Evolutionary conservation across 148 eudicot species (phyloP).

Genomic region (Nyssa sinensis): DNA sequence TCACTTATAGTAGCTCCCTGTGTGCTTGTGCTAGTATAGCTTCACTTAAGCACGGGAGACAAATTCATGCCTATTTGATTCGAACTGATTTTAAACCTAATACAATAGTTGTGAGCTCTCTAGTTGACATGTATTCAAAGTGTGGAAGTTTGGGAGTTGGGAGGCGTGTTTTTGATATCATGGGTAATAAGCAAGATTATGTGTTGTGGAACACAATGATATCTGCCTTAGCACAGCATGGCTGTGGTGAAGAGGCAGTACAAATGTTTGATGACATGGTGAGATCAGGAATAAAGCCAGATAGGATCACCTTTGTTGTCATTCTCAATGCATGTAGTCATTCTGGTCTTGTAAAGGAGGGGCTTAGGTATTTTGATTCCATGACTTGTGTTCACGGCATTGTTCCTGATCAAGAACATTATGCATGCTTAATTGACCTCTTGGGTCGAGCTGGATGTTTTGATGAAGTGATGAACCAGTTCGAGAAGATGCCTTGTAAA

Average conservation of each 20-base stretch:
- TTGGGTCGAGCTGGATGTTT: slow-evolving; percentile 67
- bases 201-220: slow-evolving; percentile 72
- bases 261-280: slow-evolving; percentile 52
- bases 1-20: slow-evolving; percentile 63
- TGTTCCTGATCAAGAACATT: slow-evolving; percentile 69
- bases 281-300: slow-evolving; percentile 45
- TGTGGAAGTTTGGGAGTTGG: slow-evolving; percentile 58
- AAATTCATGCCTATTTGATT: slow-evolving; percentile 62
- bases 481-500: slow-evolving; percentile 57
- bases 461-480: slow-evolving; percentile 53
- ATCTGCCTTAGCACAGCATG: slow-evolving; percentile 77
- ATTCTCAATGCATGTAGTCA: slow-evolving; percentile 70
- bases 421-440: slow-evolving; percentile 65
- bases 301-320: slow-evolving; percentile 59
- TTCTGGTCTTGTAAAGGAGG: slow-evolving; percentile 66
- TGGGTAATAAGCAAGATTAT: slow-evolving; percentile 47
- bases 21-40: slow-evolving; percentile 58
- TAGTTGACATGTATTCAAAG: slow-evolving; percentile 84
- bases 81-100: slow-evolving; percentile 49
- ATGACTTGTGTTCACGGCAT: slow-evolving; percentile 49
- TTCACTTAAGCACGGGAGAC: slow-evolving; percentile 58
- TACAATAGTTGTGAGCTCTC: slow-evolving; percentile 61
- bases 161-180: slow-evolving; percentile 40
- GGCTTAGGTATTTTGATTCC: slow-evolving; percentile 49
- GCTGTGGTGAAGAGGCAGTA: slow-evolving; percentile 52